phyloP scores from a whole-genome alignment of 306 rosid genomes.

The Lagenaria siceraria region DNA sequence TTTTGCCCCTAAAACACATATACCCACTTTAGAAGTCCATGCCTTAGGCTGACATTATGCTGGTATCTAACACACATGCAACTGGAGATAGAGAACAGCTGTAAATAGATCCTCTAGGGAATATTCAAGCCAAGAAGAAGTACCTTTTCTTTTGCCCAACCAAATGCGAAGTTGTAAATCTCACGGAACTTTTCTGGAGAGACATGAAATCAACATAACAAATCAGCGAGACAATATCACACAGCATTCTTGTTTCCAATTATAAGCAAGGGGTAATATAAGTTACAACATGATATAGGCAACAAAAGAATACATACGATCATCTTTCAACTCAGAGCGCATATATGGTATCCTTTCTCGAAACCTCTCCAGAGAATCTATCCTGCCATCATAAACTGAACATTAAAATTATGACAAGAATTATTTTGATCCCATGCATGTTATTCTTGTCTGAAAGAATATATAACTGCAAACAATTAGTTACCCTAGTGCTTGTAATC shows the following conservation, averaged over 20 bases:
- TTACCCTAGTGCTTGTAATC: conserved; percentile 87
- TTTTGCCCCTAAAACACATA: conserved; percentile 77
- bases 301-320: conserved; percentile 40
- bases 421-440: neutral
- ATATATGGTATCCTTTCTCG: conserved; percentile 76
- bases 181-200: conserved; percentile 88
- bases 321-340: conserved; percentile 94
- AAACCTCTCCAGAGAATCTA: conserved; percentile 88
- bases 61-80: neutral
- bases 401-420: neutral
- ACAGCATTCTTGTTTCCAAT: neutral
- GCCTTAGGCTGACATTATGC: neutral
- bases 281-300: neutral
- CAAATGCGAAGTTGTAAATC: conserved; percentile 92
- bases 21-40: neutral
- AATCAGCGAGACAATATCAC: neutral
- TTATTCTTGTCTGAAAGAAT: neutral
- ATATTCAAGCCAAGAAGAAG: neutral
- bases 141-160: conserved; percentile 99
- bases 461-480: neutral
- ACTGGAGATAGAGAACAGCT: neutral
- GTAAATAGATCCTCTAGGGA: neutral
- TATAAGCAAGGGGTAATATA: neutral
- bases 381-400: conserved; percentile 44
- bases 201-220: conserved; percentile 8